phyloP scores from a whole-genome alignment of 768 basidiomycete genomes.

The Trichaptum fuscoviolaceum region DNA sequence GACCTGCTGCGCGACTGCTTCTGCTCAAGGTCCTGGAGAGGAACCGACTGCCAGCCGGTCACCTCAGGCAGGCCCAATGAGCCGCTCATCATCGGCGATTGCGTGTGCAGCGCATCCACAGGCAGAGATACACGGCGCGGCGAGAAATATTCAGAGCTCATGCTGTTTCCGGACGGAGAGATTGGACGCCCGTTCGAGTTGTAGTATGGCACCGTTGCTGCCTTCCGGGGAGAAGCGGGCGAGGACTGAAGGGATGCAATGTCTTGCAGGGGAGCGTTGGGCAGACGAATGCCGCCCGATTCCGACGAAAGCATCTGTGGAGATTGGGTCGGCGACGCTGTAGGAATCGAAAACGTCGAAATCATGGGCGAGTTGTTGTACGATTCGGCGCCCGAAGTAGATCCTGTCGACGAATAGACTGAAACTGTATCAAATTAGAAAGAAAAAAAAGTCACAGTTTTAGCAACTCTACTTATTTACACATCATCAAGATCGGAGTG shows the following conservation, averaged over 20 bases:
- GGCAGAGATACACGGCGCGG: conserved; percentile 29
- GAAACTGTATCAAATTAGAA: conserved; percentile 17
- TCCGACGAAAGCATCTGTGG: conserved; percentile 33
- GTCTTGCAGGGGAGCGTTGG: conserved; percentile 67
- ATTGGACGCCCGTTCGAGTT: conserved; percentile 16
- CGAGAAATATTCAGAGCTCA: conserved; percentile 6
- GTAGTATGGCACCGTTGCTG: conserved; percentile 30
- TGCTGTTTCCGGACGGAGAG: conserved; percentile 2
- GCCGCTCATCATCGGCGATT: conserved; percentile 12
- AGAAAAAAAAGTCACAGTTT: not conserved
- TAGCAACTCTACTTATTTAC: not conserved
- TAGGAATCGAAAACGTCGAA: conserved; percentile 55
- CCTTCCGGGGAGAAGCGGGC: conserved; percentile 26
- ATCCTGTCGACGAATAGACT: conserved; percentile 24
- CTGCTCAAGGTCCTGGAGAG: conserved; percentile 24
- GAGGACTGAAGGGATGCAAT: conserved; percentile 45
- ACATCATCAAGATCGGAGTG: not conserved
- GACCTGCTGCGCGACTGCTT: conserved; percentile 11
- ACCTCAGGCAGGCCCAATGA: conserved; percentile 29
- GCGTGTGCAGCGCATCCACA: conserved; percentile 15
- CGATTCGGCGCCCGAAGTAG: conserved; percentile 56
- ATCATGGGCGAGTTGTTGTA: conserved; percentile 63
- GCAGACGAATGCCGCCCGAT: conserved; percentile 59
- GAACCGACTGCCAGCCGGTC: conserved; percentile 30
- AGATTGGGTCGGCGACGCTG: conserved; percentile 39